A percentile compares a stretch with the other conserved stretches of the same genome.
Conservation (phyloP, 1,139 yeast genomes). For the Taphrina pruni region DNA sequence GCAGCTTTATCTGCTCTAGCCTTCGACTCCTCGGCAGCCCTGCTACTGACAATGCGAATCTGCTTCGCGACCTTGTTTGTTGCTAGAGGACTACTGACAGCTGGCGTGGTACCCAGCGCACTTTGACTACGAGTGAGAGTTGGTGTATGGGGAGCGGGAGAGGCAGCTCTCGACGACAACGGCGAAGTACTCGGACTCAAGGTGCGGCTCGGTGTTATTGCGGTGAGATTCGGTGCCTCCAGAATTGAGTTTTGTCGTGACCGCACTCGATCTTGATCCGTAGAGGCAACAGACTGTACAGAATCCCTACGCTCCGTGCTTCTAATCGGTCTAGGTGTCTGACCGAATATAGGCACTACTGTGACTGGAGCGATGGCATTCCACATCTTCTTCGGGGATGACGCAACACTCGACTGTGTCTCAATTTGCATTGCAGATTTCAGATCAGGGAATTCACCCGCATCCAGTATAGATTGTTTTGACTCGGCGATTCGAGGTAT, state of each 20-base stretch:
- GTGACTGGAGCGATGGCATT: conserved; percentile 16
- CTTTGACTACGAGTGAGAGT: conserved; percentile 1
- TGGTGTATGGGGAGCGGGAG: conserved; percentile 17
- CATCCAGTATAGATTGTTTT: conserved; percentile 3
- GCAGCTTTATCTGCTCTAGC: conserved; percentile 24
- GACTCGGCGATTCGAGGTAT: conserved; percentile 2
- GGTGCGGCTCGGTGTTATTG: conserved; percentile 10
- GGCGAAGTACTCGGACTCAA: conserved; percentile 19
- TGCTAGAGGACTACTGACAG: conserved; percentile 29
- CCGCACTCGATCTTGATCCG: background rate
- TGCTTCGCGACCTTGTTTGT: conserved; percentile 18
- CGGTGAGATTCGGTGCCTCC: conserved; percentile 1
- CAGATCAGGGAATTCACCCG: conserved; percentile 16
- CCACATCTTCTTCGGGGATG: conserved; percentile 29
- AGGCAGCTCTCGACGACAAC: conserved; percentile 6
- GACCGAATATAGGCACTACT: background rate
- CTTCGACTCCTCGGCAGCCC: conserved; percentile 18
- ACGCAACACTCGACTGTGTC: background rate
- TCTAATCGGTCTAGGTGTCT: background rate
- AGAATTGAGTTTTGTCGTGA: conserved; percentile 17
- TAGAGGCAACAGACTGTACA: conserved; percentile 5
- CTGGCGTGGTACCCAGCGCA: conserved; percentile 10
- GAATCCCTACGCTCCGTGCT: background rate
- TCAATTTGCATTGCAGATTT: background rate
- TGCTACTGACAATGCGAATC: conserved; percentile 19